phyloP scores from a whole-genome alignment of 805 yeast genomes.

The Metschnikowia kofuensis region DNA sequence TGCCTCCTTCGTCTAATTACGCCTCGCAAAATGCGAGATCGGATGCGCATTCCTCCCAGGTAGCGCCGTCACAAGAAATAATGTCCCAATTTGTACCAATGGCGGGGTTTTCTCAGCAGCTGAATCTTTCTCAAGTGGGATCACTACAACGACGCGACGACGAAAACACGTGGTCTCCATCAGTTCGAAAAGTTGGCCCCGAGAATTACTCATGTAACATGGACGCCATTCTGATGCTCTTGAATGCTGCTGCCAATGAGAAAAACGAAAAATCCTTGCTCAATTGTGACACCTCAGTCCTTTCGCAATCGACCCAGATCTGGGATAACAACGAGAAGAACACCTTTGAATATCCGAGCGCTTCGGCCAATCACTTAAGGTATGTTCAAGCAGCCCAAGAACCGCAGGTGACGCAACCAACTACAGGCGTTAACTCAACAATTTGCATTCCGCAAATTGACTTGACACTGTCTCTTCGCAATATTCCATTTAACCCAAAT shows the following conservation, averaged over 20 bases:
- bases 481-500: conserved; percentile 8
- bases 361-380: neutral
- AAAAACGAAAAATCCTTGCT: neutral
- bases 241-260: conserved; percentile 5
- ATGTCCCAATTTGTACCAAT: conserved; percentile 8
- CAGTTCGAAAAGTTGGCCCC: neutral
- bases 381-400: neutral
- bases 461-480: conserved; percentile 2
- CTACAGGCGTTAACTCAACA: neutral
- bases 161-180: neutral
- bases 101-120: conserved; percentile 2
- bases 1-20: neutral
- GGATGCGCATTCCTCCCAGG: conserved; percentile 5
- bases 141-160: neutral
- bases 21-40: neutral
- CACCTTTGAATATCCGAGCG: conserved; percentile 1
- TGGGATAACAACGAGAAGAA: neutral
- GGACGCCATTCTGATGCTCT: conserved; percentile 6
- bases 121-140: neutral
- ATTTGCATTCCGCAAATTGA: neutral
- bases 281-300: conserved; percentile 5
- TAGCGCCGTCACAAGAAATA: conserved; percentile 2
- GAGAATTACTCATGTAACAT: neutral
- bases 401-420: neutral
- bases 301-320: conserved; percentile 13